phyloP scores from a whole-genome alignment of 164 flowering plant genomes.

The Umbellularia californica region DNA sequence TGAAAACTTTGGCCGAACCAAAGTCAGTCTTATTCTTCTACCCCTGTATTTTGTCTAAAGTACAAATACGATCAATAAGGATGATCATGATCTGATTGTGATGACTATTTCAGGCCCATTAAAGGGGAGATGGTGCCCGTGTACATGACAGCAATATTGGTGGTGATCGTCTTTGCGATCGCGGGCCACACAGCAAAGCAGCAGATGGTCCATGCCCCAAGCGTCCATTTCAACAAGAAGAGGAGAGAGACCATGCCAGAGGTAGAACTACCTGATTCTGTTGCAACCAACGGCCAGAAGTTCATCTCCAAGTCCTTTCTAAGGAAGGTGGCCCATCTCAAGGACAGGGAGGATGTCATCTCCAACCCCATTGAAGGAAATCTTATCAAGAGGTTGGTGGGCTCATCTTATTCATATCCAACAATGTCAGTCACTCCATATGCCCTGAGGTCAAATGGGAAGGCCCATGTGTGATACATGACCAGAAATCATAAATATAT shows the following conservation, averaged over 20 bases:
- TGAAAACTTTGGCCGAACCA: not conserved
- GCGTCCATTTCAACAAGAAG: constrained; percentile 47
- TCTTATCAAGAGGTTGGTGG: not conserved
- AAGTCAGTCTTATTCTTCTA: not conserved
- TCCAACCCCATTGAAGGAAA: constrained; percentile 32
- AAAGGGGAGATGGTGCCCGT: constrained; percentile 55
- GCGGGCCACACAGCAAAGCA: constrained; percentile 52
- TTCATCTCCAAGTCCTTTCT: constrained; percentile 52
- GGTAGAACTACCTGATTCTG: constrained; percentile 55
- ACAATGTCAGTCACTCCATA: no score
- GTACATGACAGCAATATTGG: constrained; percentile 44
- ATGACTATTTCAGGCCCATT: not conserved
- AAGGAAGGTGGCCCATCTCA: constrained; percentile 70
- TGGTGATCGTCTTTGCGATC: constrained; percentile 21
- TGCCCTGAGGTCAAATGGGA: no score
- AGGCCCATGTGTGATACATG: no score
- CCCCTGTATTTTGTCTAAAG: no score
- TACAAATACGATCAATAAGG: no score
- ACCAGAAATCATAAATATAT: no score
- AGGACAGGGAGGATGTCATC: constrained; percentile 19
- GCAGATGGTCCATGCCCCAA: constrained; percentile 41
- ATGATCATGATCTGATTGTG: no score
- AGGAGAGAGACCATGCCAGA: constrained; percentile 60
- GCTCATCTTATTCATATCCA: no score
- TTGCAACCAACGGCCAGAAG: constrained; percentile 30